Percentiles rank a stretch among this genome's conserved stretches.
Evolutionary conservation across 441 rosid genomes (phyloP).

Genomic region (Erodium moschatum): DNA sequence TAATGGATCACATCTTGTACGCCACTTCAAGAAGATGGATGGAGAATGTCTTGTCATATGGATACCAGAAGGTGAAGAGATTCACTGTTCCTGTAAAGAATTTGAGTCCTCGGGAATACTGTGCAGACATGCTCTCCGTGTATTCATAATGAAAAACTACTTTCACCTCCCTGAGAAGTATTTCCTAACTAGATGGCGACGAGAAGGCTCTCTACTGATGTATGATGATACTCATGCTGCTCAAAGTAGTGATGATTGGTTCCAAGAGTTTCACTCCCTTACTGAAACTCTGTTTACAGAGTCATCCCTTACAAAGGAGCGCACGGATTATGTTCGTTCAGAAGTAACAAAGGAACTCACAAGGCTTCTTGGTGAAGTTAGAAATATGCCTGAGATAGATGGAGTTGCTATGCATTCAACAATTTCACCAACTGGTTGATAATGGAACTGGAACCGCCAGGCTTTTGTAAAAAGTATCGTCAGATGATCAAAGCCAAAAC

Average conservation of each 20-base stretch:
- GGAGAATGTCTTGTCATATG: slow-evolving; percentile 58
- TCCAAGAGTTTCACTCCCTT: slow-evolving; percentile 56
- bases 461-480: background rate
- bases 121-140: slow-evolving; percentile 72
- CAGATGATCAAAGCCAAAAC: background rate
- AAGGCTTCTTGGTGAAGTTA: slow-evolving; percentile 51
- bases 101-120: slow-evolving; percentile 71
- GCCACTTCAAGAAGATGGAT: slow-evolving; percentile 75
- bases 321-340: slow-evolving; percentile 39
- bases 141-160: slow-evolving; percentile 53
- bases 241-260: slow-evolving; percentile 40
- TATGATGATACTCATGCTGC: slow-evolving; percentile 34
- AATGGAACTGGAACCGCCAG: background rate
- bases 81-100: slow-evolving; percentile 88
- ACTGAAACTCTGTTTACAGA: slow-evolving; percentile 55
- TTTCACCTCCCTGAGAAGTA: slow-evolving; percentile 75
- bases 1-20: slow-evolving; percentile 68
- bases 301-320: slow-evolving; percentile 50
- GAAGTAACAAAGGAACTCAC: slow-evolving; percentile 38
- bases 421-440: slow-evolving; percentile 8
- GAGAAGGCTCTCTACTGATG: slow-evolving; percentile 34
- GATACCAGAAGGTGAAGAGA: slow-evolving; percentile 64
- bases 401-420: slow-evolving; percentile 28
- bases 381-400: slow-evolving; percentile 40
- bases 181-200: slow-evolving; percentile 61